Evolutionary conservation across 768 basidiomycete species (phyloP).

Genomic region (Amanita subjunquillea): DNA sequence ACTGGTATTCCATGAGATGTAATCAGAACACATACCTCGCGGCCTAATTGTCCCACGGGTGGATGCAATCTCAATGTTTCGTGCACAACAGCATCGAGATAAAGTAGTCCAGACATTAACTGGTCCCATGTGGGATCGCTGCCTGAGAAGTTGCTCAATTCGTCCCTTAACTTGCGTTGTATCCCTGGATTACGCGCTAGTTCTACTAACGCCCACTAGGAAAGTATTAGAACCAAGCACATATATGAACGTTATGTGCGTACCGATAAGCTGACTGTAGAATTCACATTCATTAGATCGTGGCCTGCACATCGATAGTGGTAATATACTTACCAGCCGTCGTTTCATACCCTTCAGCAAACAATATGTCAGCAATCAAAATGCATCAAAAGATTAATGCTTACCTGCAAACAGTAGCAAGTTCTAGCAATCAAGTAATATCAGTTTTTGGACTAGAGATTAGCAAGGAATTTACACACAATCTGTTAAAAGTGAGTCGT

Average conservation of each 20-base stretch:
- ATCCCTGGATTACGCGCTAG: conserved; percentile 11
- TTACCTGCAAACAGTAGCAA: background rate
- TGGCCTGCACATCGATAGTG: too few species aligned
- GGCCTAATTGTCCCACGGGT: conserved; percentile 16
- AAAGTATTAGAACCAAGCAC: background rate
- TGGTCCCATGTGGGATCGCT: conserved; percentile 29
- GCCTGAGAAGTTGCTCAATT: conserved; percentile 8
- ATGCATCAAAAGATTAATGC: background rate
- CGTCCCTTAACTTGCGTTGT: conserved; percentile 11
- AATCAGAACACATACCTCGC: conserved; percentile 16
- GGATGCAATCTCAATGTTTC: conserved; percentile 30
- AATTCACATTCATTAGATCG: background rate
- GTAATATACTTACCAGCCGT: conserved; percentile 20
- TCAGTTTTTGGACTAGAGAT: background rate
- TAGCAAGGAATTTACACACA: background rate
- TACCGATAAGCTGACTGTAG: background rate
- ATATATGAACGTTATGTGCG: background rate
- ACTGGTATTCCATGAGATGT: background rate
- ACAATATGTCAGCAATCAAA: background rate
- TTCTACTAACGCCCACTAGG: conserved; percentile 16
- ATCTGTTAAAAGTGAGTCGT: background rate
- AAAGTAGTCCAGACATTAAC: conserved; percentile 32
- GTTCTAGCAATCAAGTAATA: background rate
- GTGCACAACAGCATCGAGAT: conserved; percentile 29
- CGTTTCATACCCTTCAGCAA: background rate